Evolutionary conservation across 1,139 yeast species (phyloP).

Genomic region (Saccharomycopsis hybrid): DNA sequence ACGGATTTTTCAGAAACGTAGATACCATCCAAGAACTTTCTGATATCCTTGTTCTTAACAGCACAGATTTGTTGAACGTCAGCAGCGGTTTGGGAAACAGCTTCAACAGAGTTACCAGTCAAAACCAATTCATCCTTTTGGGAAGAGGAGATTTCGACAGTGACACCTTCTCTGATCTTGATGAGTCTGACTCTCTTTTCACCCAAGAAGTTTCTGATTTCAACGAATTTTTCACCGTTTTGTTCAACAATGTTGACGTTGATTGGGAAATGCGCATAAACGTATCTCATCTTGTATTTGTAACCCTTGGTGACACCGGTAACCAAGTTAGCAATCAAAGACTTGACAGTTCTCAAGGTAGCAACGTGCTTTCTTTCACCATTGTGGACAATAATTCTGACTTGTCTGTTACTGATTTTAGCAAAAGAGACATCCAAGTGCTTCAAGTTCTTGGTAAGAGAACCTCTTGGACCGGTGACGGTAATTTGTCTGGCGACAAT

Average conservation of each 20-base stretch:
- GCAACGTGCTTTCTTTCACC: slow-evolving; percentile 99
- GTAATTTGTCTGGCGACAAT: slow-evolving; percentile 89
- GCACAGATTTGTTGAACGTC: slow-evolving; percentile 97
- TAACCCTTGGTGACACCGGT: slow-evolving; percentile 99
- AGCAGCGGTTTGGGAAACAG: slow-evolving; percentile 97
- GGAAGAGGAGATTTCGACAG: slow-evolving; percentile 68
- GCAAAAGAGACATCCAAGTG: slow-evolving; percentile 93
- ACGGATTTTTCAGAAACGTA: slow-evolving; percentile 96
- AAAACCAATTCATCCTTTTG: slow-evolving; percentile 94
- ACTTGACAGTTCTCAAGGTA: slow-evolving; percentile 97
- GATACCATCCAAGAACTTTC: slow-evolving; percentile 99
- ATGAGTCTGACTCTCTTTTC: slow-evolving; percentile 93
- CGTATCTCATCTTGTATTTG: slow-evolving; percentile 99
- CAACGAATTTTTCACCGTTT: slow-evolving; percentile 72
- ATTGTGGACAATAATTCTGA: slow-evolving; percentile 91
- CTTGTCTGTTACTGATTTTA: slow-evolving; percentile 63
- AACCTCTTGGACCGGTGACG: slow-evolving; percentile 99
- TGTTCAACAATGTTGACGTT: slow-evolving; percentile 83
- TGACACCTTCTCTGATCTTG: slow-evolving; percentile 83
- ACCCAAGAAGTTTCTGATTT: slow-evolving; percentile 99
- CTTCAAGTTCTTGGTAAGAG: slow-evolving; percentile 81
- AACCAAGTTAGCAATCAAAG: slow-evolving; percentile 87
- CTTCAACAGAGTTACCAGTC: slow-evolving; percentile 95
- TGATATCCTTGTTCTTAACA: slow-evolving; percentile 99
- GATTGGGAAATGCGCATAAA: slow-evolving; percentile 99